Conservation (phyloP, 192 early-diverging fungal species). For the Coemansia sp. region DNA sequence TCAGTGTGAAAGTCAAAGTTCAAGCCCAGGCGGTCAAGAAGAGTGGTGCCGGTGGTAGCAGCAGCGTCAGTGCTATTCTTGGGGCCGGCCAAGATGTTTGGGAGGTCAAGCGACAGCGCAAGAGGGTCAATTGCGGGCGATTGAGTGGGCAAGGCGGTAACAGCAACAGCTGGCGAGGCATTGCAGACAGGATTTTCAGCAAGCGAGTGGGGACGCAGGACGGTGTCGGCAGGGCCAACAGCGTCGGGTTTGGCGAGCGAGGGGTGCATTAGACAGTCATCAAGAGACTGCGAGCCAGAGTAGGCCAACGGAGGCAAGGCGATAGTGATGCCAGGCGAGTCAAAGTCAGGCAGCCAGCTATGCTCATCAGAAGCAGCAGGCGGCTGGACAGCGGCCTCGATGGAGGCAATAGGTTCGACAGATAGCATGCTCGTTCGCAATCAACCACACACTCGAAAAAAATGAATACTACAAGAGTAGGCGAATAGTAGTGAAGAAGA, state of each 20-base stretch:
- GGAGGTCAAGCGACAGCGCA: background rate
- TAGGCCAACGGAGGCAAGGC: conserved; percentile 23
- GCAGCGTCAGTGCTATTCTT: background rate
- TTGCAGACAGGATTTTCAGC: background rate
- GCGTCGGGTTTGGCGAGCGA: background rate
- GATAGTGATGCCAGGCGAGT: conserved; percentile 30
- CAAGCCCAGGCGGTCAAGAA: conserved; percentile 29
- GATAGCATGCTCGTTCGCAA: conserved; percentile 27
- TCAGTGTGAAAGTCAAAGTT: conserved; percentile 42
- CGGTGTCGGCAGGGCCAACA: background rate
- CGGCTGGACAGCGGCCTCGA: background rate
- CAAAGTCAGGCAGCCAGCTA: conserved; percentile 48
- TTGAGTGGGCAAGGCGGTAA: background rate
- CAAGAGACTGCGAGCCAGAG: background rate
- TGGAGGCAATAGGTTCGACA: conserved; percentile 9
- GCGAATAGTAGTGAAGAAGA: background rate
- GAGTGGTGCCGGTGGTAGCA: background rate
- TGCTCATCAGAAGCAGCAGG: conserved; percentile 2
- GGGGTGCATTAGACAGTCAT: background rate
- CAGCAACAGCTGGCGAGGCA: background rate
- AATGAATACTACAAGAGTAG: background rate
- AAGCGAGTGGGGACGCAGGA: conserved; percentile 8
- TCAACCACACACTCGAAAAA: background rate
- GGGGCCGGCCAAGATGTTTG: background rate
- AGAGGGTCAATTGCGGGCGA: background rate